These are phyloP conservation scores for Monosporascus sp. DNA, from an alignment of 2,329 filamentous ascomycete species.

Conservation along the genomic window DNA sequence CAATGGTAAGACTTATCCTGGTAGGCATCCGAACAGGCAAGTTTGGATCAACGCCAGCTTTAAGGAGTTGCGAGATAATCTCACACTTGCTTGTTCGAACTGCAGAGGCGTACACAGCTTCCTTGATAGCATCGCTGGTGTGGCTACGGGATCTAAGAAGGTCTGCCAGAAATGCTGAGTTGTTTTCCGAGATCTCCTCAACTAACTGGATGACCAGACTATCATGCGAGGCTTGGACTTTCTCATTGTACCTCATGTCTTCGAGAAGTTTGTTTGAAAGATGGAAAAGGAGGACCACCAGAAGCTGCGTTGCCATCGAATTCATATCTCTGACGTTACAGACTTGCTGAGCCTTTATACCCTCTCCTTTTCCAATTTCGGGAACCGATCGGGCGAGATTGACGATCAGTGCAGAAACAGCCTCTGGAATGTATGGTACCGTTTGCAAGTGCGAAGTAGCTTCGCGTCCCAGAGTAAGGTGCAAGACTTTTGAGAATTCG, in stretches of 20 bases:
- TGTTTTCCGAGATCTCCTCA: background rate
- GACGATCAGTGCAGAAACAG: background rate
- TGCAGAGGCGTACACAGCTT: conserved; percentile 2
- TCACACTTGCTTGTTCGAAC: background rate
- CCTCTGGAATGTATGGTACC: too few relatives aligned
- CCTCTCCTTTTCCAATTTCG: background rate
- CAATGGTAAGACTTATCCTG: too few relatives aligned
- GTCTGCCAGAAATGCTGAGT: background rate
- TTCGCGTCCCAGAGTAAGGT: too few relatives aligned
- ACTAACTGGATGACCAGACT: background rate
- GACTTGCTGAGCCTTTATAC: background rate
- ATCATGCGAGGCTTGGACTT: too few relatives aligned
- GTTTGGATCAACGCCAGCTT: conserved; percentile 4
- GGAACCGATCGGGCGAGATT: background rate
- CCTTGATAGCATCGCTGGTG: conserved; percentile 3
- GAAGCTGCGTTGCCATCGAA: conserved; percentile 1
- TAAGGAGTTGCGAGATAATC: conserved; percentile 1
- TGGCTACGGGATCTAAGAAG: background rate
- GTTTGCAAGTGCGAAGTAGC: too few relatives aligned
- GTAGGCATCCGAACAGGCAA: too few relatives aligned
- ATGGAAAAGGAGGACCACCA: conserved; percentile 3
- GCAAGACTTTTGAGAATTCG: too few relatives aligned
- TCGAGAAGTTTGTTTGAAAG: conserved; percentile 2
- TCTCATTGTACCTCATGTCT: too few relatives aligned
- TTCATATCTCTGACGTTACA: background rate